Percentiles rank a stretch among this genome's conserved stretches.
phyloP scores from a whole-genome alignment of 805 yeast genomes.

The Lachancea meyersii region DNA sequence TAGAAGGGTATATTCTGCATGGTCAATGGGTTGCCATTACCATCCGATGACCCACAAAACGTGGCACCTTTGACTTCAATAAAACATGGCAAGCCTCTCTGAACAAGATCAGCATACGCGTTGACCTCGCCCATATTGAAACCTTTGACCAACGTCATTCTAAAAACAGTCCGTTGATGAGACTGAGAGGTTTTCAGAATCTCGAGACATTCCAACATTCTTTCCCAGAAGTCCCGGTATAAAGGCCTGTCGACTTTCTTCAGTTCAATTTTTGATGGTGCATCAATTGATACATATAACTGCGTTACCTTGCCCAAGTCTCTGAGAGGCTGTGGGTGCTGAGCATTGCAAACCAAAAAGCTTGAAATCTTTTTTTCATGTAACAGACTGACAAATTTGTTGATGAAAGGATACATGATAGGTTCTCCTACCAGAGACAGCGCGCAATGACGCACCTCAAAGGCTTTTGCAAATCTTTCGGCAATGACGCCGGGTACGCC shows the following conservation, averaged over 20 bases:
- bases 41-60: slow-evolving; percentile 82
- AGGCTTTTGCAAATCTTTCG: slow-evolving; percentile 86
- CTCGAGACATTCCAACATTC: slow-evolving; percentile 74
- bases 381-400: slow-evolving; percentile 72
- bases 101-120: slow-evolving; percentile 84
- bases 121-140: slow-evolving; percentile 77
- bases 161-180: slow-evolving; percentile 85
- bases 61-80: slow-evolving; percentile 94
- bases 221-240: slow-evolving; percentile 88
- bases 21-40: slow-evolving; percentile 81
- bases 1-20: slow-evolving; percentile 95
- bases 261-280: slow-evolving; percentile 76
- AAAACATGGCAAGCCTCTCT: slow-evolving; percentile 74
- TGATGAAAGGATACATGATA: slow-evolving; percentile 85
- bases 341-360: slow-evolving; percentile 91
- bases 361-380: slow-evolving; percentile 78
- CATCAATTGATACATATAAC: slow-evolving; percentile 87
- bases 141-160: slow-evolving; percentile 86
- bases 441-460: slow-evolving; percentile 85
- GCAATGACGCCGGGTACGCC: slow-evolving; percentile 94
- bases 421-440: slow-evolving; percentile 92
- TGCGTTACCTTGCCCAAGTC: slow-evolving; percentile 75
- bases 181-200: slow-evolving; percentile 65
- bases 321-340: slow-evolving; percentile 80
- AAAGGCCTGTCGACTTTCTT: slow-evolving; percentile 84